phyloP scores from a whole-genome alignment of 305 asterid genomes.

The Fraxinus greggii region DNA sequence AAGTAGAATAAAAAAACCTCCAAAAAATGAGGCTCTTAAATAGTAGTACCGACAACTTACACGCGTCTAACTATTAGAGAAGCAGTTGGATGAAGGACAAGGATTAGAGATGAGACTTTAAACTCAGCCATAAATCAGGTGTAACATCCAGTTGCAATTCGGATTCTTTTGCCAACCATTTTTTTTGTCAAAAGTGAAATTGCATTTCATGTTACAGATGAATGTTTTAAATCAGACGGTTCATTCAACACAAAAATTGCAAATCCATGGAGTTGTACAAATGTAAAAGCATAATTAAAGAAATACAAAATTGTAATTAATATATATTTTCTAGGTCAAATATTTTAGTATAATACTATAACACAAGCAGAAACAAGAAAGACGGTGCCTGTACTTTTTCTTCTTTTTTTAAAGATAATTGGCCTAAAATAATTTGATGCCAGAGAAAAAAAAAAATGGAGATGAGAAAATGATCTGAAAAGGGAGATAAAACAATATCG shows the following conservation, averaged over 20 bases:
- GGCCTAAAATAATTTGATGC: neutral
- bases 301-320: neutral
- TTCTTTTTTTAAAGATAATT: neutral
- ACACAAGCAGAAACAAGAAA: neutral
- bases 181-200: neutral
- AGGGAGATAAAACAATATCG: neutral
- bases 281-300: neutral
- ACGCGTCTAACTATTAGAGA: neutral
- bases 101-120: neutral
- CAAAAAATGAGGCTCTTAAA: neutral
- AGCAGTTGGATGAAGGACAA: neutral
- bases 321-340: neutral
- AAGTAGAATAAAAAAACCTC: neutral
- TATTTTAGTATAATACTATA: neutral
- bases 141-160: neutral
- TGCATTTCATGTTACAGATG: slow-evolving; percentile 2
- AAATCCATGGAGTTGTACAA: neutral
- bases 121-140: slow-evolving; percentile 6
- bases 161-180: neutral
- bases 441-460: neutral
- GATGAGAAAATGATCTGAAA: neutral
- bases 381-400: neutral
- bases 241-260: neutral
- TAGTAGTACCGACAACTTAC: neutral
- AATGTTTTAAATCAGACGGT: slow-evolving; percentile 7